Evolutionary conservation across 768 basidiomycete genomes (phyloP), one percentile per base, ranked within the genome.

Genomic region (Guyanaporus albipodus): DNA sequence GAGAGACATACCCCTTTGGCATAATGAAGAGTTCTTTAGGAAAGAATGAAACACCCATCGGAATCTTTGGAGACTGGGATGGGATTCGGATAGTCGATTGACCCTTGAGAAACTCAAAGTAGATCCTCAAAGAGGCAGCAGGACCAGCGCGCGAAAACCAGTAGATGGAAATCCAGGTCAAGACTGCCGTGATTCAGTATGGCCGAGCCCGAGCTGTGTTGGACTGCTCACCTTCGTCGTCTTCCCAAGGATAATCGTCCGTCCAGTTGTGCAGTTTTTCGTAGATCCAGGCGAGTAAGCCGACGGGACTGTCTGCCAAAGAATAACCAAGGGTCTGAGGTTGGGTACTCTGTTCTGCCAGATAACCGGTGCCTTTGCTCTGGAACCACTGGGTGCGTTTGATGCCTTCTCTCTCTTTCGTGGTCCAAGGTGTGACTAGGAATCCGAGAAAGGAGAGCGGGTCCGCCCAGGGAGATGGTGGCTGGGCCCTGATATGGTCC

Each of bases 111-210:
- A 51, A 50, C 58, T 83, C 83, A 55, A 74, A 82, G 60, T 83
- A 83, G 22, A 81, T 80, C 14, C 79, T 68, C 14, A 74, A 23
- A 0, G 80, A 75, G 0, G 80, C 77, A 2, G 79, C 72, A 5
- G 82, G 79, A 0, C 80, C 79, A 0, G 74, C 70, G 10, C 74
- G 72, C 14, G 79, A 81, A 61, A 82, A 80, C 68, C 71, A 77
- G 54, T 74, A 79, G 17, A 79, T 68, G 3, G 78, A 80, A 21
- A 79, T 59, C 79, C 80, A 83, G 0, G 76, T 78, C 24, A 83
- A 52, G 1, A 82, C 80, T 80, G 44, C n/a, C 1, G 37, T 12
- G n/a, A 4, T 17, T 26, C 4, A 6, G 32, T 12, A 10, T 10
- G 17, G 23, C 11, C 6, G 8, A 10, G 12, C 27, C 11, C 4